These are phyloP conservation scores for Jacaranda mimosifolia DNA, from an alignment of 257 asterid genomes.

Conservation along the genomic window DNA sequence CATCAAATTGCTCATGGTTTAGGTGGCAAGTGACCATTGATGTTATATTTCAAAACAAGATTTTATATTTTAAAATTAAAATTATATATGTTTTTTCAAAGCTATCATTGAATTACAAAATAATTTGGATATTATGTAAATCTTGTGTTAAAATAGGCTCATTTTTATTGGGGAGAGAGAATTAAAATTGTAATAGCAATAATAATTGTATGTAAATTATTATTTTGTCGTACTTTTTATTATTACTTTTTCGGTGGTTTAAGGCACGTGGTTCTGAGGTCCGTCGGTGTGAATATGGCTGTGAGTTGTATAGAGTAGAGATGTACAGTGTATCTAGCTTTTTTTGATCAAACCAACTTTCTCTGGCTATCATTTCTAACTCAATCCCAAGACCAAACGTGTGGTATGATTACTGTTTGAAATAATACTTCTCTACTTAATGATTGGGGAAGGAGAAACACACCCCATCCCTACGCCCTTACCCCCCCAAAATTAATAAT, in stretches of 20 bases:
- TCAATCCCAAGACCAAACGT: constrained; percentile 15
- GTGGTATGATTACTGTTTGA: constrained; percentile 17
- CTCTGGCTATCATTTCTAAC: neutral
- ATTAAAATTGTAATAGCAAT: no score
- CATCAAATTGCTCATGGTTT: no score
- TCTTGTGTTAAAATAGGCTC: no score
- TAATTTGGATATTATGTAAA: no score
- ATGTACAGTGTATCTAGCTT: neutral
- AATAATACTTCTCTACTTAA: neutral
- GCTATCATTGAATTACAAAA: no score
- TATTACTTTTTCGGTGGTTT: neutral
- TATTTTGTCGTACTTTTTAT: neutral
- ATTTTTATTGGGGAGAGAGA: no score
- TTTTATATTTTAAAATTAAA: no score
- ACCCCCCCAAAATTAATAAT: no score
- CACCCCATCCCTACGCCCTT: neutral
- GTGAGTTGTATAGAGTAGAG: neutral
- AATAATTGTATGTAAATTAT: no score
- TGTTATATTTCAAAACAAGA: no score
- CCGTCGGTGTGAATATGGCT: neutral
- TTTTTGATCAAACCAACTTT: neutral
- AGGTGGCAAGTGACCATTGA: no score
- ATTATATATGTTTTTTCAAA: no score
- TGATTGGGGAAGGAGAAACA: neutral
- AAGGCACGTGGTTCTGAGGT: constrained; percentile 7